Conservation (phyloP, 2,329 filamentous ascomycete species). For the Leptographium procerum region DNA sequence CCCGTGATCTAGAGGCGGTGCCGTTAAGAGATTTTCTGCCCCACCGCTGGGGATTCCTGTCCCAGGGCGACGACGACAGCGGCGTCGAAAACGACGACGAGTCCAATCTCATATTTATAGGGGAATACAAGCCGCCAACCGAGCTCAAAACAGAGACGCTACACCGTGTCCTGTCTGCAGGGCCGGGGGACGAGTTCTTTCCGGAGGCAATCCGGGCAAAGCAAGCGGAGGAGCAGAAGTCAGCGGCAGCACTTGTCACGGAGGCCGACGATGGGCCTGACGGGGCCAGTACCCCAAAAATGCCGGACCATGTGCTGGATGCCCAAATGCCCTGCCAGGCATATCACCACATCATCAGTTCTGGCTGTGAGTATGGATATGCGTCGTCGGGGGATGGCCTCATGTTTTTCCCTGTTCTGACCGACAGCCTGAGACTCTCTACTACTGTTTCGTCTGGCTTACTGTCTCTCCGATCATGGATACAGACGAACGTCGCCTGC, state of each 20-base stretch:
- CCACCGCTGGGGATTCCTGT: constrained; percentile 2
- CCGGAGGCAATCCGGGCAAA: neutral
- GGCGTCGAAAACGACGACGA: neutral
- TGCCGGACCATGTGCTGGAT: neutral
- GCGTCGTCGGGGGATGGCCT: constrained; percentile 6
- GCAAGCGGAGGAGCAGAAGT: neutral
- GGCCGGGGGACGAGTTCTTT: neutral
- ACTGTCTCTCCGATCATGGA: neutral
- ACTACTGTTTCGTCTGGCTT: constrained; percentile 1
- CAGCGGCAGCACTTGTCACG: neutral
- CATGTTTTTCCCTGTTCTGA: constrained; percentile 2
- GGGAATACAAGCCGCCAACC: constrained; percentile 4
- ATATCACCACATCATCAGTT: constrained; percentile 6
- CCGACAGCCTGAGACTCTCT: constrained; percentile 3
- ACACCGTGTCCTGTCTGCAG: neutral
- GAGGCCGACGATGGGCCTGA: no score
- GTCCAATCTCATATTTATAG: neutral
- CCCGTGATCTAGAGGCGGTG: no score
- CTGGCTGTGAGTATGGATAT: constrained; percentile 7
- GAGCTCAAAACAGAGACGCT: neutral
- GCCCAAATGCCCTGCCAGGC: constrained; percentile 5
- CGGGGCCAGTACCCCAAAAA: neutral
- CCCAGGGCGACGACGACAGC: no score
- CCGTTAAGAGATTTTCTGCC: neutral
- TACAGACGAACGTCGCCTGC: neutral